Evolutionary conservation across 129 eudicot genomes (phyloP).

Genomic region (Flaveria robusta): DNA sequence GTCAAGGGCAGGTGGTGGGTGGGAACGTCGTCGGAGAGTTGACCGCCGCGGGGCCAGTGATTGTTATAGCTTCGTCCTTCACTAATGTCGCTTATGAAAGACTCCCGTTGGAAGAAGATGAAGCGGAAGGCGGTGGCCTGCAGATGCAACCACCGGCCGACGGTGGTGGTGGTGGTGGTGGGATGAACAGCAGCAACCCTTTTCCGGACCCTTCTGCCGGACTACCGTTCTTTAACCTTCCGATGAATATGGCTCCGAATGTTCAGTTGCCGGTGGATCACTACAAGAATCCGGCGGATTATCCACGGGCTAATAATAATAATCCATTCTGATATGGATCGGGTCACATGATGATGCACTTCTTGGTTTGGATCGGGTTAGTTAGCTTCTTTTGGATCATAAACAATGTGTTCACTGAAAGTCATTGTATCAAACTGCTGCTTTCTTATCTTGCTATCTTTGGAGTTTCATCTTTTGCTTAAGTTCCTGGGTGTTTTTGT

Average conservation of each 20-base stretch:
- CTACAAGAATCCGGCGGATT: conserved; percentile 30
- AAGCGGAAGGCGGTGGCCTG: conserved; percentile 33
- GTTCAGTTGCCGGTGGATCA: conserved; percentile 34
- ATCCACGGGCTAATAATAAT: conserved; percentile 36
- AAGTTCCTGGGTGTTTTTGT: conserved; percentile 33
- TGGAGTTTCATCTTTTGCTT: not conserved
- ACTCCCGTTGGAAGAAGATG: conserved; percentile 48
- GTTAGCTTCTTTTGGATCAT: conserved; percentile 42
- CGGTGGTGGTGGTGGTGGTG: conserved; percentile 32
- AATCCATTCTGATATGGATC: conserved; percentile 40
- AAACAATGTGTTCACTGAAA: conserved; percentile 35
- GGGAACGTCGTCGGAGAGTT: conserved; percentile 54
- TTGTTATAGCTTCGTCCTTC: conserved; percentile 47
- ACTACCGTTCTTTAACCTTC: conserved; percentile 49
- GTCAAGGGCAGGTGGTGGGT: conserved; percentile 52
- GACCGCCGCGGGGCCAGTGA: conserved; percentile 53
- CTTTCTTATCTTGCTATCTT: conserved; percentile 22
- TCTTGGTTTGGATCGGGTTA: conserved; percentile 37
- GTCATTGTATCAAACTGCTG: conserved; percentile 33
- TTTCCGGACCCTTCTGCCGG: conserved; percentile 53
- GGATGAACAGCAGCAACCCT: conserved; percentile 32
- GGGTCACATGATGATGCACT: conserved; percentile 18
- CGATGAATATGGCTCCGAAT: conserved; percentile 45
- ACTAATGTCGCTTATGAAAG: conserved; percentile 52
- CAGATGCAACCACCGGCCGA: conserved; percentile 40